Conservation (phyloP, 1,139 yeast species). For the Blastobotrys elegans region DNA sequence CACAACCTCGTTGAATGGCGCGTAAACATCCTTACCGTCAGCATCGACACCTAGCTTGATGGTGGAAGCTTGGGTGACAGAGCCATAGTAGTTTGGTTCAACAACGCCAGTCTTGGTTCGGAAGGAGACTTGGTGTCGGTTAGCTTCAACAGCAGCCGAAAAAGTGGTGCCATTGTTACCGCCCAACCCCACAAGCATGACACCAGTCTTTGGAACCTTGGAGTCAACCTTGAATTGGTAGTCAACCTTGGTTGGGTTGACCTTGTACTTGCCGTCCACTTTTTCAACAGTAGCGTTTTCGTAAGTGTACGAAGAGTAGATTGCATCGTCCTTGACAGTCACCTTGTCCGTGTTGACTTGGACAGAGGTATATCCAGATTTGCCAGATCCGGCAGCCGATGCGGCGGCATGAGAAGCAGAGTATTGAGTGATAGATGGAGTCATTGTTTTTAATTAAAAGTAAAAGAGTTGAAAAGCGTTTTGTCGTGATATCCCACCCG, state of each 20-base stretch:
- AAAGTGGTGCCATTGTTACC: constrained; percentile 96
- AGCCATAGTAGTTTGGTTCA: constrained; percentile 86
- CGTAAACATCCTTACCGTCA: constrained; percentile 79
- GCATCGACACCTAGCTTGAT: constrained; percentile 83
- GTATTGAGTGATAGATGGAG: constrained; percentile 31
- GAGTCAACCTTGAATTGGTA: constrained; percentile 85
- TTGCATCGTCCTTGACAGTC: constrained; percentile 51
- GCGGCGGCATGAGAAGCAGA: constrained; percentile 30
- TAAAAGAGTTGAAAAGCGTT: constrained; percentile 8
- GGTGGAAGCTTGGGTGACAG: constrained; percentile 94
- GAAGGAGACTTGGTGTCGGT: constrained; percentile 72
- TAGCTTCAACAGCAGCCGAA: constrained; percentile 79
- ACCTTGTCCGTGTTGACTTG: constrained; percentile 58
- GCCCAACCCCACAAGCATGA: constrained; percentile 89
- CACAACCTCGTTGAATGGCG: constrained; percentile 83
- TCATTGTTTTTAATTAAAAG: constrained; percentile 26
- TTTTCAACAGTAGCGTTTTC: constrained; percentile 58
- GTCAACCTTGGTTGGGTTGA: constrained; percentile 66
- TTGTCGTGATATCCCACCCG: constrained; percentile 32
- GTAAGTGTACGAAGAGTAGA: constrained; percentile 67
- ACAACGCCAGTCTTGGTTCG: constrained; percentile 77
- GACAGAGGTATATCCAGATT: constrained; percentile 44
- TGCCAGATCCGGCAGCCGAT: constrained; percentile 31
- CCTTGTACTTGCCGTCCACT: constrained; percentile 54
- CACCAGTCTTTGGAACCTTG: constrained; percentile 79